A percentile compares a stretch with the other conserved stretches of the same genome.
Conservation (phyloP, 2,329 filamentous ascomycete genomes). For the Elsinoe fawcettii region DNA sequence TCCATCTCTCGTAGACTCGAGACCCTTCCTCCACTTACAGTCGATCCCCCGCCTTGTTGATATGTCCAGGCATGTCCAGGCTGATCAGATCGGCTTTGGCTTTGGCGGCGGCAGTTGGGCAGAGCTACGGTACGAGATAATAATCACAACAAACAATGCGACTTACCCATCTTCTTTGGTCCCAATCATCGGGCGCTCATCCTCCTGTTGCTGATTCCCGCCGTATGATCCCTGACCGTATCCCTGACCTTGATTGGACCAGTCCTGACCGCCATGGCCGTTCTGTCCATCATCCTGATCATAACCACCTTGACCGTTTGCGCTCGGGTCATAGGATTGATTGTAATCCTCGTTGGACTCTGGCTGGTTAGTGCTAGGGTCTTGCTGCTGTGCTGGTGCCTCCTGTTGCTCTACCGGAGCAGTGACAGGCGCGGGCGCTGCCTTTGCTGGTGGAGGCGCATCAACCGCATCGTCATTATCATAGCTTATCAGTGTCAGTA, state of each 20-base stretch:
- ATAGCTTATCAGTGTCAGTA: conserved; percentile 43
- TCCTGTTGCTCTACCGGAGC: conserved; percentile 12
- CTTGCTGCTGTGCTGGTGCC: background rate
- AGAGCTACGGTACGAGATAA: conserved; percentile 1
- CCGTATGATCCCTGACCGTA: conserved; percentile 23
- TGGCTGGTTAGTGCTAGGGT: background rate
- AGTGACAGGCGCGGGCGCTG: background rate
- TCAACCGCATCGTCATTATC: conserved; percentile 51
- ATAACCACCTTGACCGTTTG: background rate
- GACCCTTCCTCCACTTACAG: background rate
- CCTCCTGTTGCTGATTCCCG: conserved; percentile 29
- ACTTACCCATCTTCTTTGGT: conserved; percentile 92
- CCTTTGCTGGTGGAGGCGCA: conserved; percentile 25
- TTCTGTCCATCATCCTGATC: conserved; percentile 9
- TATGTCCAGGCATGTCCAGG: background rate
- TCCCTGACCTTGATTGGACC: conserved; percentile 3
- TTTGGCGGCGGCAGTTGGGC: background rate
- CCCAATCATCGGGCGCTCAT: conserved; percentile 48
- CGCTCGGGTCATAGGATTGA: conserved; percentile 3
- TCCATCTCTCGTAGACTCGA: background rate
- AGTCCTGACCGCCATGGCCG: background rate
- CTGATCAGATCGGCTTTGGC: background rate
- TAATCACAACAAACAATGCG: conserved; percentile 25
- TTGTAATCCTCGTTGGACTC: background rate
- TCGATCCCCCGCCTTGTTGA: background rate